Evolutionary conservation across 1,284 basidiomycete genomes (phyloP).

Genomic region (Tausonia pullulans): DNA sequence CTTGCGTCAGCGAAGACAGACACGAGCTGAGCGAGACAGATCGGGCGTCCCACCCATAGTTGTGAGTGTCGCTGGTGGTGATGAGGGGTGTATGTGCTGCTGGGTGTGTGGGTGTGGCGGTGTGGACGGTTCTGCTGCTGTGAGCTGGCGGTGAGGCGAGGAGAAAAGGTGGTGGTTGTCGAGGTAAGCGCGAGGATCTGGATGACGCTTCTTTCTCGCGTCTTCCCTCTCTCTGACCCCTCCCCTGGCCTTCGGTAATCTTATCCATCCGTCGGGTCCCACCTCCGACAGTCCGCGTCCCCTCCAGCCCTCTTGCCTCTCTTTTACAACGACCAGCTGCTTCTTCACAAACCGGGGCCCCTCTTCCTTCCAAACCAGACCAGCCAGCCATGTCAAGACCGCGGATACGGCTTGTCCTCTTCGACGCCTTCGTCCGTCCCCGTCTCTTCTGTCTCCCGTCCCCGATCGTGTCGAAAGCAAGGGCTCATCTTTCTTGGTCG

Average conservation of each 20-base stretch:
- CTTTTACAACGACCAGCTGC: no score
- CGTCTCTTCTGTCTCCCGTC: neutral
- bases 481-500: neutral
- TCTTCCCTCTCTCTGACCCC: neutral
- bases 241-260: neutral
- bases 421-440: conserved; percentile 24
- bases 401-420: conserved; percentile 30
- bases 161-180: neutral
- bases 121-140: neutral
- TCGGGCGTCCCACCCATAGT: no score
- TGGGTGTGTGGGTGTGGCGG: neutral
- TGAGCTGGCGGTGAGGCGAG: neutral
- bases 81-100: no score
- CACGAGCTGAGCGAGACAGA: no score
- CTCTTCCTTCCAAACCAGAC: neutral
- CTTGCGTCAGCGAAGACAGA: no score
- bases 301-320: no score
- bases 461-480: neutral
- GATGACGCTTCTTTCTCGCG: neutral
- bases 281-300: no score
- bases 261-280: no score
- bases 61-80: no score
- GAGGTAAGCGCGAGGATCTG: neutral
- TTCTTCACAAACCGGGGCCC: neutral
- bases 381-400: neutral